A percentile compares a stretch with the other conserved stretches of the same genome.
Evolutionary conservation across 2,329 filamentous ascomycete genomes (phyloP).

Genomic region (Xylariales sp.): DNA sequence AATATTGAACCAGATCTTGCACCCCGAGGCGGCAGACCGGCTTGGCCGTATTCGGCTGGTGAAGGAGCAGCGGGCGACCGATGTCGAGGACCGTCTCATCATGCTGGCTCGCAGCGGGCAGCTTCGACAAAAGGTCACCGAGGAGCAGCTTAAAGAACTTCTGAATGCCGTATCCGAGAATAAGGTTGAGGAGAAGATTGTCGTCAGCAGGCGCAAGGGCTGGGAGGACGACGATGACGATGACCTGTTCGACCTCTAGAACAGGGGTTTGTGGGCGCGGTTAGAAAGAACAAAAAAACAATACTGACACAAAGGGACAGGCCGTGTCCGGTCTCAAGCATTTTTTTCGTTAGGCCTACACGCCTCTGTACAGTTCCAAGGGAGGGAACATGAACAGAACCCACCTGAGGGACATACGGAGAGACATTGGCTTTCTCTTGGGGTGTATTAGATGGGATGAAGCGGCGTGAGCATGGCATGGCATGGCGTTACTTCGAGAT

Average conservation of each 20-base stretch:
- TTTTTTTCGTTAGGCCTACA: too few species aligned
- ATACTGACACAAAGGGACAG: too few species aligned
- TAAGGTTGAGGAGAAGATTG: constrained; percentile 77
- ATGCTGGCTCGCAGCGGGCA: constrained; percentile 87
- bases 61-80: constrained; percentile 83
- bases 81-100: constrained; percentile 90
- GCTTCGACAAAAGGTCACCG: constrained; percentile 80
- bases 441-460: too few species aligned
- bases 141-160: constrained; percentile 90
- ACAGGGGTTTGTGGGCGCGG: too few species aligned
- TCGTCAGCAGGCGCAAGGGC: constrained; percentile 76
- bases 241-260: constrained; percentile 55
- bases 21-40: constrained; percentile 88
- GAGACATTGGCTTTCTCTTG: too few species aligned
- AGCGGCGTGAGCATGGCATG: constrained; percentile 7
- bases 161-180: constrained; percentile 80
- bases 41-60: constrained; percentile 92
- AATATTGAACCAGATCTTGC: constrained; percentile 88
- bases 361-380: too few species aligned
- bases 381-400: too few species aligned
- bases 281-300: too few species aligned
- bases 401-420: too few species aligned
- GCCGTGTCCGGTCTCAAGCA: too few species aligned
- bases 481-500: constrained; percentile 19
- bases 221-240: constrained; percentile 82